Base-by-base conservation (phyloP, 169 alveolate species). In the Fabrea salina region DNA sequence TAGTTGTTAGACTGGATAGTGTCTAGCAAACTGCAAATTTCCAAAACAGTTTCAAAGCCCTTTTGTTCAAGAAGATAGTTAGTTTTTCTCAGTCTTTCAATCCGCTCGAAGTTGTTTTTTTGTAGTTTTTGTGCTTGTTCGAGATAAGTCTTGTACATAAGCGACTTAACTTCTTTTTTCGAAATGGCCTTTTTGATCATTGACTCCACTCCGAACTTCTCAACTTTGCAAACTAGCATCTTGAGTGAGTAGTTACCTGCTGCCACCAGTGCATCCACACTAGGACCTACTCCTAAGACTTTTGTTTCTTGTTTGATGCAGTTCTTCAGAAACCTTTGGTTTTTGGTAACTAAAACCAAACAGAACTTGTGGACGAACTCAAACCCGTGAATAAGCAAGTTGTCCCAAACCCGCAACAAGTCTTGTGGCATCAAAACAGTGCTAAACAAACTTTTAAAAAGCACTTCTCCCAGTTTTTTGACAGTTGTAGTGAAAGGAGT, bases 361-460 rank as follows among this genome's bases (percentile, higher is more conserved):
- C 40, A 59, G 32, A 43, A 19, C 44, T 49, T 70, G 25, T 13
- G 39, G 49, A 70, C 39, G 32, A 25, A 19, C 27, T 70, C 79
- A 47, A 70, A 70, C 22, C 79, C 79, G 25, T 70, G 37, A 6
- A 70, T 44, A 7, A 70, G 47, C 39, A 70, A 47, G 13, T 22
- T 25, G 49, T 70, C 79, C 27, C 79, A 70, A 13, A 70, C 37
- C 47, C 79, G 41, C 16, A 30, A n/a, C 27, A 70, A 25, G 16
- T 19, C 79, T 16, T n/a, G 16, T 3, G 67, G 61, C 61, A 49
- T 2, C 0, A 70, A 16, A 44, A 16, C 35, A 3, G 39, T 22
- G 16, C 25, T 37, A 70, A 70, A 70, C 22, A 41, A 50, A 3
- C 50, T 44, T 30, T 27, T 47, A 50, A 22, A 70, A 11, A 40